phyloP scores from a whole-genome alignment of 768 basidiomycete genomes.

The Pleurotus djamor region DNA sequence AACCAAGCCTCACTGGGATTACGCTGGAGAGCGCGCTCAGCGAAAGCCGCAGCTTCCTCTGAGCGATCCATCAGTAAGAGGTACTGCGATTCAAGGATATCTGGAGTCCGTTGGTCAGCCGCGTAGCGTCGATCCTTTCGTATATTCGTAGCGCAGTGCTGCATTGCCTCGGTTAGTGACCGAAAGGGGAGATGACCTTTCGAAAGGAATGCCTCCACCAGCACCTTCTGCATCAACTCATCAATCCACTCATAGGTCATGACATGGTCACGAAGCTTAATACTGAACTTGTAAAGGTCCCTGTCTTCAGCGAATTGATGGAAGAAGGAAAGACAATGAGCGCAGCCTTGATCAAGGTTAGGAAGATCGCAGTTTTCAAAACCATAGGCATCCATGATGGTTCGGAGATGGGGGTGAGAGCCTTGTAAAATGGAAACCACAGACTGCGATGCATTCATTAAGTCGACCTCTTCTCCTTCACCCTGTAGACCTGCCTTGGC shows the following conservation, averaged over 20 bases:
- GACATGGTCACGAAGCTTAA: background rate
- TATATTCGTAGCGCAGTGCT: background rate
- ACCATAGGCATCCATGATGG: slow-evolving; percentile 49
- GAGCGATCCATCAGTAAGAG: background rate
- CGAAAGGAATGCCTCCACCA: too few relatives aligned
- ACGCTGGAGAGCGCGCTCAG: background rate
- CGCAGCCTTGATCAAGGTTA: background rate
- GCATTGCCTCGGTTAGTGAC: background rate
- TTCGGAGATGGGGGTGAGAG: slow-evolving; percentile 21
- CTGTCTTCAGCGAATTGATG: background rate
- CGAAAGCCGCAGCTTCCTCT: background rate
- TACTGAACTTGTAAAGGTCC: background rate
- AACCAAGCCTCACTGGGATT: background rate
- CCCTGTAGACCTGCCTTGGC: slow-evolving; percentile 32
- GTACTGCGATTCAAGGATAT: background rate
- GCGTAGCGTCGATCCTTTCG: background rate
- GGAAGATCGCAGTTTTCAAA: slow-evolving; percentile 36
- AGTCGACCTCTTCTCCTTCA: slow-evolving; percentile 34
- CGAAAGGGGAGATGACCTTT: background rate
- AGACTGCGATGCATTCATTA: slow-evolving; percentile 38
- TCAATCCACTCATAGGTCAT: background rate
- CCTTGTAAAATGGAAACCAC: too few relatives aligned
- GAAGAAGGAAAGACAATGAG: background rate
- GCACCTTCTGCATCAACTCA: too few relatives aligned
- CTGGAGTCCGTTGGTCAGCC: background rate